Percentiles rank a stretch among this genome's conserved stretches.
These are phyloP conservation scores for Fusarium oligoseptatum DNA, from an alignment of 2,329 filamentous ascomycete species.

Conservation along the genomic window DNA sequence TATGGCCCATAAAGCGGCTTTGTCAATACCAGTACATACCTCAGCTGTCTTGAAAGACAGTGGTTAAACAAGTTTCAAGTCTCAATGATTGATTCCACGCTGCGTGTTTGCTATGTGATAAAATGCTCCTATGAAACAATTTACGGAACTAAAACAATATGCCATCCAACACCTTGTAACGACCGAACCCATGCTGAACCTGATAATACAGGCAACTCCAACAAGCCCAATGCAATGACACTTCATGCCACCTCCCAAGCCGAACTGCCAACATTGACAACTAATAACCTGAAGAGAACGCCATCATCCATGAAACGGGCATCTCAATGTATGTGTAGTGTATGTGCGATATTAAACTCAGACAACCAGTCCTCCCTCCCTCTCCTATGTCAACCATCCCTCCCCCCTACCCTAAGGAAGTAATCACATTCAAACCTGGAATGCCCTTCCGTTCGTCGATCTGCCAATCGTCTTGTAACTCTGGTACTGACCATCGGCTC, in stretches of 20 bases:
- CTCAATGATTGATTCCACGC: neutral
- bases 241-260: constrained; percentile 6
- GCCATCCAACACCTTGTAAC: constrained; percentile 22
- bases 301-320: constrained; percentile 9
- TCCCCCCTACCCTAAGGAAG: neutral
- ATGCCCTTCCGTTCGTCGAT: constrained; percentile 52
- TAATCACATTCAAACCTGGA: constrained; percentile 33
- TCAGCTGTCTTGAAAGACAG: constrained; percentile 3
- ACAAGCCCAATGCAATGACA: constrained; percentile 11
- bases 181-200: constrained; percentile 16
- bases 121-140: constrained; percentile 1
- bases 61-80: neutral
- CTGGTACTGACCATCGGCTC: constrained; percentile 62
- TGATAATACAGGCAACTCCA: neutral
- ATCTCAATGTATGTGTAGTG: constrained; percentile 27
- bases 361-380: constrained; percentile 6
- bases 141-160: constrained; percentile 2
- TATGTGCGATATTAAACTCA: constrained; percentile 35
- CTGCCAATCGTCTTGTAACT: constrained; percentile 68
- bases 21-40: constrained; percentile 31
- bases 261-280: constrained; percentile 12
- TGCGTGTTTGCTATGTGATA: neutral
- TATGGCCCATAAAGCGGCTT: constrained; percentile 5
- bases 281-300: constrained; percentile 25
- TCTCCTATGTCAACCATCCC: neutral